phyloP scores from a whole-genome alignment of 2,329 filamentous ascomycete species.

The Gaeumannomyces tritici region DNA sequence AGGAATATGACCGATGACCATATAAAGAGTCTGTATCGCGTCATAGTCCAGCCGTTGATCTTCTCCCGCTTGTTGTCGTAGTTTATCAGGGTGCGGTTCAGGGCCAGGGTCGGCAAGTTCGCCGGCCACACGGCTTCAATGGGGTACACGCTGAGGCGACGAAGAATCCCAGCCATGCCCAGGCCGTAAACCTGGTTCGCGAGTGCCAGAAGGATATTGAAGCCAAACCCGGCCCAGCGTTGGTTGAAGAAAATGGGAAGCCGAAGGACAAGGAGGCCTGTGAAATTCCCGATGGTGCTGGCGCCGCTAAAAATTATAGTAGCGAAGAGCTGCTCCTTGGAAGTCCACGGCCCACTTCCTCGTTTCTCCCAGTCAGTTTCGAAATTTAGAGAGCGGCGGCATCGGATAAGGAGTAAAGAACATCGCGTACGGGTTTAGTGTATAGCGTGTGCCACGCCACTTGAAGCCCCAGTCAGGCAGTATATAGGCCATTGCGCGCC shows the following conservation, averaged over 20 bases:
- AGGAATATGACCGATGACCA: constrained; percentile 25
- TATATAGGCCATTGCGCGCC: constrained; percentile 24
- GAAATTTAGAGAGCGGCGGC: not conserved
- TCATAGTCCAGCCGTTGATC: constrained; percentile 33
- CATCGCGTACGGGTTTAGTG: constrained; percentile 23
- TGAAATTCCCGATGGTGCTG: constrained; percentile 23
- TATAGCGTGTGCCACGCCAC: constrained; percentile 13
- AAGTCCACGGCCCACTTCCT: constrained; percentile 26
- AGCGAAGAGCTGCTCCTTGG: constrained; percentile 31
- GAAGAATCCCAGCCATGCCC: constrained; percentile 28
- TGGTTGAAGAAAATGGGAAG: constrained; percentile 29
- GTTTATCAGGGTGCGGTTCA: constrained; percentile 21
- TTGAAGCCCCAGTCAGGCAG: constrained; percentile 20
- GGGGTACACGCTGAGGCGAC: constrained; percentile 27
- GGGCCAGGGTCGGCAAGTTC: constrained; percentile 24
- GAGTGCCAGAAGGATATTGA: constrained; percentile 29
- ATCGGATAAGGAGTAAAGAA: not conserved
- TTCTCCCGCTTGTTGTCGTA: constrained; percentile 24
- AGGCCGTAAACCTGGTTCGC: constrained; percentile 34
- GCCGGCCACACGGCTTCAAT: constrained; percentile 31
- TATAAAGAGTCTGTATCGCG: constrained; percentile 32
- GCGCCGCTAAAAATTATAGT: constrained; percentile 29
- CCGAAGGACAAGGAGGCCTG: constrained; percentile 23
- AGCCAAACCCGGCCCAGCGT: constrained; percentile 27
- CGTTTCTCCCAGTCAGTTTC: constrained; percentile 15